These are phyloP conservation scores for Mycena sp. DNA, from an alignment of 1,284 basidiomycete genomes.

Conservation along the genomic window DNA sequence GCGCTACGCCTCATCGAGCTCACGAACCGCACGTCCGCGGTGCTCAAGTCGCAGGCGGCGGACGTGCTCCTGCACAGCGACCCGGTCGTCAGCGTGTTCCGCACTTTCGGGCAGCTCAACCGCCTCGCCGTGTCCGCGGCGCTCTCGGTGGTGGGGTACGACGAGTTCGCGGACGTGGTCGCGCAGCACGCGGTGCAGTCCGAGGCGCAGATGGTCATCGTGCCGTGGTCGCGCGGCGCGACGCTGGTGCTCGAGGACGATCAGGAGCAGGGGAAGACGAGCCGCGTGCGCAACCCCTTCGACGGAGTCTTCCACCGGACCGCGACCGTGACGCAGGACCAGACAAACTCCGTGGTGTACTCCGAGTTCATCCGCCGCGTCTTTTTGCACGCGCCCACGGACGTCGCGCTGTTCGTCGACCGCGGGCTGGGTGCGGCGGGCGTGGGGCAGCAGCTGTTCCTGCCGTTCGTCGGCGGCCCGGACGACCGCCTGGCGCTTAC, in stretches of 20 bases:
- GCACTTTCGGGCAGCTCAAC: constrained; percentile 81
- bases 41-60: constrained; percentile 82
- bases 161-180: constrained; percentile 79
- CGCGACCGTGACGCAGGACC: constrained; percentile 51
- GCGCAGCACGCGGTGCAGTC: constrained; percentile 67
- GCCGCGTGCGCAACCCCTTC: constrained; percentile 59
- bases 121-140: constrained; percentile 74
- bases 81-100: constrained; percentile 83
- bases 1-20: constrained; percentile 91
- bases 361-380: constrained; percentile 85
- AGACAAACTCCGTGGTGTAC: constrained; percentile 65
- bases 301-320: constrained; percentile 65
- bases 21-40: constrained; percentile 86
- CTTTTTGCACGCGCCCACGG: constrained; percentile 70
- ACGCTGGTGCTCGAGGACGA: constrained; percentile 41
- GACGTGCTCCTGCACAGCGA: constrained; percentile 80
- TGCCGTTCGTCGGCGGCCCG: constrained; percentile 93
- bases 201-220: constrained; percentile 77
- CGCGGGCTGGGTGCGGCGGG: constrained; percentile 48
- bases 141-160: constrained; percentile 71
- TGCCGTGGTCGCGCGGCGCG: constrained; percentile 76
- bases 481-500: constrained; percentile 89
- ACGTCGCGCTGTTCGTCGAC: constrained; percentile 88
- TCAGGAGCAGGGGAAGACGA: constrained; percentile 30
- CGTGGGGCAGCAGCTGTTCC: constrained; percentile 68